A percentile compares a stretch with the other conserved stretches of the same genome.
These are phyloP conservation scores for Solanum hybrid DNA, from an alignment of 305 asterid genomes.

Conservation along the genomic window DNA sequence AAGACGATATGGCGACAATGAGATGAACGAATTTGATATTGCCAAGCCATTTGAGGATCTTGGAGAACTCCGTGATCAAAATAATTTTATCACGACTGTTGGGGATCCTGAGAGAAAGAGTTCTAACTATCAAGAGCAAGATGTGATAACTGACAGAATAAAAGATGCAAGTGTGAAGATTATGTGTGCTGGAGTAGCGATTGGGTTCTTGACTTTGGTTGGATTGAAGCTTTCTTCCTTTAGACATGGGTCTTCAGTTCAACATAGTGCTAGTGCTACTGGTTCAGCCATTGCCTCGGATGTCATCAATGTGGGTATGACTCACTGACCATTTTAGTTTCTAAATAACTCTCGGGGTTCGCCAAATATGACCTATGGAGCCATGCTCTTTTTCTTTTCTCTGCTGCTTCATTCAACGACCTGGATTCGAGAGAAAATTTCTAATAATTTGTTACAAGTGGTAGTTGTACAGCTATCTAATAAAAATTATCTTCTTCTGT, in stretches of 20 bases:
- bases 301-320: conserved; percentile 76
- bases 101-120: conserved; percentile 23
- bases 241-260: conserved; percentile 33
- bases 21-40: conserved; percentile 22
- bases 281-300: conserved; percentile 46
- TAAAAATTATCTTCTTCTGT: neutral
- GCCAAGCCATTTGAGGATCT: conserved; percentile 26
- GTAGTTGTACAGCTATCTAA: neutral
- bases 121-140: conserved; percentile 46
- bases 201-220: conserved; percentile 62
- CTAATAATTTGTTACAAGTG: neutral
- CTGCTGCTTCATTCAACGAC: neutral
- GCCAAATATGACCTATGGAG: neutral
- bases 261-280: conserved; percentile 29
- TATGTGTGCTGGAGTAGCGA: conserved; percentile 76
- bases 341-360: neutral
- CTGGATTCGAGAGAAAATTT: neutral
- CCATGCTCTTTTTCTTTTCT: neutral
- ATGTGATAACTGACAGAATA: conserved; percentile 47
- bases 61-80: conserved; percentile 22
- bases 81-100: conserved; percentile 17
- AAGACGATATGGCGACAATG: conserved; percentile 33
- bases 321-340: conserved; percentile 7
- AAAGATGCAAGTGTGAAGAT: conserved; percentile 67
- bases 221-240: conserved; percentile 56